Evolutionary conservation across 2,329 filamentous ascomycete species (phyloP).

Genomic region (Venturia aucupariae): DNA sequence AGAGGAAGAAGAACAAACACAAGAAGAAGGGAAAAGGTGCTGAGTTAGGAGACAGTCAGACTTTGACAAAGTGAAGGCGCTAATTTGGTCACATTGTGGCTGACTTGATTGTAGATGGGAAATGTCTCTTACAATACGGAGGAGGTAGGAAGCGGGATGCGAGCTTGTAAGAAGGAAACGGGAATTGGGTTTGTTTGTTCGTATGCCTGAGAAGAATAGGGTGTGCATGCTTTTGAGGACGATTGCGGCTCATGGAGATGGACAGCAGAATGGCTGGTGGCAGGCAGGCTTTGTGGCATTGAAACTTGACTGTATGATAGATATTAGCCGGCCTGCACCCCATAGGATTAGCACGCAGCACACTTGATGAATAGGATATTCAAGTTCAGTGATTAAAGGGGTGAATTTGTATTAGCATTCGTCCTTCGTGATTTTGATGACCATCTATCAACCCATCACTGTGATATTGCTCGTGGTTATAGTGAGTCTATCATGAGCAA

Average conservation of each 20-base stretch:
- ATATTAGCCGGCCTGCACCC: not conserved
- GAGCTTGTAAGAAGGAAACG: not conserved
- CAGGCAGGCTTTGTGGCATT: not conserved
- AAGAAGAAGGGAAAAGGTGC: slow-evolving; percentile 20
- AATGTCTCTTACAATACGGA: not conserved
- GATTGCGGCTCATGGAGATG: not conserved
- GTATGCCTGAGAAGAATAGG: not conserved
- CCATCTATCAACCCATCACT: too few species aligned
- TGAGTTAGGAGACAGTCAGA: not conserved
- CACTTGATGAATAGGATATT: not conserved
- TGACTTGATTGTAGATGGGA: not conserved
- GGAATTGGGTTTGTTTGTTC: not conserved
- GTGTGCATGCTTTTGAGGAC: not conserved
- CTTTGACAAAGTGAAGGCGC: not conserved
- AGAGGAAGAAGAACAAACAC: slow-evolving; percentile 28
- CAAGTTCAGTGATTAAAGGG: not conserved
- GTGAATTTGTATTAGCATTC: too few species aligned
- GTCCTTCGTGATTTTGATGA: too few species aligned
- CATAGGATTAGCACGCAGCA: not conserved
- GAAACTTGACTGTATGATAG: not conserved
- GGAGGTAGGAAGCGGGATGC: not conserved
- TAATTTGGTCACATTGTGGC: not conserved
- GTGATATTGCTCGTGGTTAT: too few species aligned
- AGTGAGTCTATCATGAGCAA: too few species aligned
- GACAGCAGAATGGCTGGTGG: not conserved